phyloP scores from a whole-genome alignment of 257 asterid species.

The Solanum paucissectum region DNA sequence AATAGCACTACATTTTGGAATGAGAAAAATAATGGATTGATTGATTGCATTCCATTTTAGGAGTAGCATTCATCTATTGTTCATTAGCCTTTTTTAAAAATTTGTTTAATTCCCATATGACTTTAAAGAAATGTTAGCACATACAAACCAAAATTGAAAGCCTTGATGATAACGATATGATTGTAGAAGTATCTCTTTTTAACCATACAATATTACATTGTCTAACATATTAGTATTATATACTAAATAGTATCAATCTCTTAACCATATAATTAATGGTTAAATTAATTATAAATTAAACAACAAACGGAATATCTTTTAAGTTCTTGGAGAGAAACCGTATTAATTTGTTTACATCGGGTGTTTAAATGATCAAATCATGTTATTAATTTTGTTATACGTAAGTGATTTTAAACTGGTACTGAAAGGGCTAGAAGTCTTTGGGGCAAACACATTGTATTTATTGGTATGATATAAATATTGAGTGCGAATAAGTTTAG shows the following conservation, averaged over 20 bases:
- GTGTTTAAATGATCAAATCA: neutral
- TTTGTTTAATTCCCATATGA: neutral
- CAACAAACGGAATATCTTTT: neutral
- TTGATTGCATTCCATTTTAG: neutral
- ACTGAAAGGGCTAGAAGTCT: neutral
- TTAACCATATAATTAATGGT: neutral
- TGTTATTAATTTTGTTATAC: neutral
- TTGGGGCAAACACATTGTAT: neutral
- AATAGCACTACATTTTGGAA: neutral
- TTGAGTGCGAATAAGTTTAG: neutral
- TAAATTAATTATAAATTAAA: neutral
- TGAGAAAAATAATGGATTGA: neutral
- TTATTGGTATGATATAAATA: neutral
- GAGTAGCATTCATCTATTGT: neutral
- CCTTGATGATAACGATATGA: neutral
- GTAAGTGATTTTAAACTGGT: neutral
- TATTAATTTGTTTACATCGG: neutral
- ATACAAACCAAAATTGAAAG: neutral
- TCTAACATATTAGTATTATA: neutral
- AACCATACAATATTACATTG: neutral
- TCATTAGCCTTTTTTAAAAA: neutral
- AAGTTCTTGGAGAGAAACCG: neutral
- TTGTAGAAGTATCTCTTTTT: neutral
- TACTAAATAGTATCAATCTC: neutral
- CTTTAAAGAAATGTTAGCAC: neutral